Percentiles rank a stretch among this genome's conserved stretches.
phyloP scores from a whole-genome alignment of 352 stramenopile species.

The Blastocystis sp. region DNA sequence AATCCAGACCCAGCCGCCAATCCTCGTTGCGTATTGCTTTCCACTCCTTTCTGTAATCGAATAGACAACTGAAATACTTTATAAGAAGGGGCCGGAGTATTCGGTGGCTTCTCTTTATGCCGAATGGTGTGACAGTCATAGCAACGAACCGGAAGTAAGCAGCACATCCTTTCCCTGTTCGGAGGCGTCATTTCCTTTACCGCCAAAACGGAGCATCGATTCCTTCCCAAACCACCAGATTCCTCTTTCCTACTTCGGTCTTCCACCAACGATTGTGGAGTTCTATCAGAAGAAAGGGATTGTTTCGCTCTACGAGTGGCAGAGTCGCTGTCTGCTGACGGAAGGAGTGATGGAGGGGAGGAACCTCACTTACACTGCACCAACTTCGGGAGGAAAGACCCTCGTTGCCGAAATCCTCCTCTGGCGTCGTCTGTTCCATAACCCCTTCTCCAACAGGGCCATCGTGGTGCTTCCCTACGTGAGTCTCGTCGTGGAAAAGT shows the following conservation, averaged over 20 bases:
- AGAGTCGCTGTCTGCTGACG: slow-evolving; percentile 68
- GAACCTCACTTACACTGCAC: slow-evolving; percentile 73
- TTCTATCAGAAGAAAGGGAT: slow-evolving; percentile 70
- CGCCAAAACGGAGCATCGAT: background rate
- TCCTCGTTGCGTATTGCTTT: too few species aligned
- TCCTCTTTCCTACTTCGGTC: slow-evolving; percentile 58
- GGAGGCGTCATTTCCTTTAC: slow-evolving; percentile 13
- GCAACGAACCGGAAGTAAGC: background rate
- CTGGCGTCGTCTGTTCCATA: slow-evolving; percentile 70
- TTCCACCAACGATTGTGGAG: slow-evolving; percentile 64
- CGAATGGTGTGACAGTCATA: background rate
- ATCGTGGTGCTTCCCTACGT: slow-evolving; percentile 74
- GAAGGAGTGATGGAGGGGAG: slow-evolving; percentile 68
- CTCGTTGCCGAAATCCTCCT: slow-evolving; percentile 74
- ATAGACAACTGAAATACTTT: background rate
- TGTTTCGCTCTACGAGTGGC: slow-evolving; percentile 70
- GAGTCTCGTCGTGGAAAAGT: slow-evolving; percentile 74
- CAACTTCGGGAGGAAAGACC: slow-evolving; percentile 73
- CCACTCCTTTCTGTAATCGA: too few species aligned
- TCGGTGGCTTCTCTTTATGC: background rate
- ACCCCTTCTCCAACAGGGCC: slow-evolving; percentile 58
- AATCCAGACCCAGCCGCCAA: too few species aligned
- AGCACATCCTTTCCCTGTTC: background rate
- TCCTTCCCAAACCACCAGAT: slow-evolving; percentile 17
- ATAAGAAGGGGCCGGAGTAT: background rate